Conservation (phyloP, 768 basidiomycete genomes). For the Boletus patriciae region DNA sequence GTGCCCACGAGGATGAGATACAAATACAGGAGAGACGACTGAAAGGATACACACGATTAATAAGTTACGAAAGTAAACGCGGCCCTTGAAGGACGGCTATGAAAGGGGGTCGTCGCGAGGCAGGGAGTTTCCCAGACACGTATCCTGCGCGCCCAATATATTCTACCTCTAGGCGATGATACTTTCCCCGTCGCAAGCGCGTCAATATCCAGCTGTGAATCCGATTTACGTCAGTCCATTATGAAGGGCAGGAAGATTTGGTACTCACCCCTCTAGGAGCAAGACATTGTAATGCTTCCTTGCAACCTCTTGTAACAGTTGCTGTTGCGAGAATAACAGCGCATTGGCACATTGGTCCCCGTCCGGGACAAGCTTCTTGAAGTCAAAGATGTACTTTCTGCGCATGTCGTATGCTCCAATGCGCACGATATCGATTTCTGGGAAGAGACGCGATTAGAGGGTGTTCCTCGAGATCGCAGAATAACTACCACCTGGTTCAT, state of each 20-base stretch:
- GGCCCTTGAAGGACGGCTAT: conserved; percentile 57
- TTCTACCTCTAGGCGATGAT: conserved; percentile 64
- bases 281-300: conserved; percentile 63
- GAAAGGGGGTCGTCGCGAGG: conserved; percentile 58
- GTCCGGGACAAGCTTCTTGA: conserved; percentile 45
- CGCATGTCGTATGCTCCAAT: conserved; percentile 53
- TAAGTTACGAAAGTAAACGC: conserved; percentile 29
- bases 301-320: conserved; percentile 54
- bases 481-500: conserved; percentile 53
- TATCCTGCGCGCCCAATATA: conserved; percentile 70
- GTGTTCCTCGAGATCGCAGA: conserved; percentile 4
- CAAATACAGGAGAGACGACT: conserved; percentile 28
- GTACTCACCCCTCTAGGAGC: conserved; percentile 61
- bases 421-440: conserved; percentile 62
- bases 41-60: conserved; percentile 28
- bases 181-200: conserved; percentile 59
- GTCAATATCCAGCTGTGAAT: conserved; percentile 63
- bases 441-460: conserved; percentile 7
- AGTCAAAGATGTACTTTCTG: conserved; percentile 64
- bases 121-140: conserved; percentile 48
- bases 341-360: conserved; percentile 50
- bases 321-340: conserved; percentile 62
- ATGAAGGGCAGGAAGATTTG: background rate
- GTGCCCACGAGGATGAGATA: conserved; percentile 33
- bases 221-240: conserved; percentile 1